A percentile compares a stretch with the other conserved stretches of the same genome.
Conservation (phyloP, 805 yeast species). For the Yamadazyma olivae region DNA sequence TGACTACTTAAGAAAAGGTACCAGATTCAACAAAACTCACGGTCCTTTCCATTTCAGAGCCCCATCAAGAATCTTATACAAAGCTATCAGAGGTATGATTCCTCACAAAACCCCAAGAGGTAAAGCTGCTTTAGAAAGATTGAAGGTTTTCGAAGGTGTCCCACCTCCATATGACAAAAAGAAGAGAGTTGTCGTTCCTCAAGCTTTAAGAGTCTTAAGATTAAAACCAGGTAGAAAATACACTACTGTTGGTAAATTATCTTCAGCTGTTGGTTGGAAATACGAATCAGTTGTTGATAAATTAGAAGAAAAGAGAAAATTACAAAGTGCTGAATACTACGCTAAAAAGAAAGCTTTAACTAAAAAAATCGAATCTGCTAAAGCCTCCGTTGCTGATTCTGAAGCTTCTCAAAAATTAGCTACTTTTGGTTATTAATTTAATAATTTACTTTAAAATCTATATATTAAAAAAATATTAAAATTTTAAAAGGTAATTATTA, state of each 20-base stretch:
- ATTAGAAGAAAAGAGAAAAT: constrained; percentile 99
- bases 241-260: constrained; percentile 96
- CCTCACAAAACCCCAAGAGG: constrained; percentile 99
- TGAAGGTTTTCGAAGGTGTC: constrained; percentile 99
- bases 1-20: constrained; percentile 99
- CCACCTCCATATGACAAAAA: constrained; percentile 99
- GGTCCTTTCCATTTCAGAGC: constrained; percentile 99
- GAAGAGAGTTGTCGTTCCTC: constrained; percentile 99
- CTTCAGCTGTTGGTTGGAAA: constrained; percentile 98
- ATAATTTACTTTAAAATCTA: constrained; percentile 43
- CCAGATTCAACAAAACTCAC: constrained; percentile 96
- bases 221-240: constrained; percentile 99
- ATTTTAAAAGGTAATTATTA: too few species aligned
- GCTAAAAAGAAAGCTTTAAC: constrained; percentile 96
- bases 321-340: constrained; percentile 97
- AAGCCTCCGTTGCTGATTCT: constrained; percentile 82
- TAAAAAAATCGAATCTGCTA: constrained; percentile 88
- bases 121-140: constrained; percentile 98
- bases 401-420: constrained; percentile 93
- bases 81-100: constrained; percentile 99
- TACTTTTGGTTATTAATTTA: constrained; percentile 96
- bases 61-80: constrained; percentile 99
- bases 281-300: constrained; percentile 97
- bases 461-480: too few species aligned
- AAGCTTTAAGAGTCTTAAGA: constrained; percentile 98